Conservation (phyloP, 202 grass and related monocot genomes). For the Dendrocalamus latiflorus region DNA sequence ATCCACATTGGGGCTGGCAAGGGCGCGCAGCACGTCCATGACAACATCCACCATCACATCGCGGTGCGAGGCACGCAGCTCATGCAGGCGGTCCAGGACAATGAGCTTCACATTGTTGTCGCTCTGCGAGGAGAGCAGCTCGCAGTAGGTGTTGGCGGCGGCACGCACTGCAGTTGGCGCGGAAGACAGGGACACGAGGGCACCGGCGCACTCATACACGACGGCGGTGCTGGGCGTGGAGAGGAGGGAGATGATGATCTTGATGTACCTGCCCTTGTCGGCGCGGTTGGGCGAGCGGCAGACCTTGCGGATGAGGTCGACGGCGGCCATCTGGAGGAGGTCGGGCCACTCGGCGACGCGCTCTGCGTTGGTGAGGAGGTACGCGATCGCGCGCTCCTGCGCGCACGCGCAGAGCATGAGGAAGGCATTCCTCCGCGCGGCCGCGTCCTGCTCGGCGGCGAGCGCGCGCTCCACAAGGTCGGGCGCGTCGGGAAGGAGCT, state of each 20-base stretch:
- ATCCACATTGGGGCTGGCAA: constrained; percentile 59
- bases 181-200: constrained; percentile 57
- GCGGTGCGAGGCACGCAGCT: constrained; percentile 45
- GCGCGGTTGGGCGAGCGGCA: constrained; percentile 31
- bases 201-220: constrained; percentile 56
- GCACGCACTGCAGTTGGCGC: constrained; percentile 52
- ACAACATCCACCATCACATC: constrained; percentile 62
- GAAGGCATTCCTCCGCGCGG: constrained; percentile 62
- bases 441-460: constrained; percentile 52
- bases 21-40: constrained; percentile 63
- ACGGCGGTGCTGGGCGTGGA: constrained; percentile 34
- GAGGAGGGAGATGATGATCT: constrained; percentile 65
- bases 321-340: constrained; percentile 63
- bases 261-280: constrained; percentile 59
- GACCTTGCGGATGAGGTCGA: constrained; percentile 67
- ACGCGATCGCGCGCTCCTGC: constrained; percentile 46
- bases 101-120: constrained; percentile 86
- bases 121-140: constrained; percentile 66
- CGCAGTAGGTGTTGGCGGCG: constrained; percentile 57
- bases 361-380: constrained; percentile 53
- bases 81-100: constrained; percentile 71
- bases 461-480: constrained; percentile 61
- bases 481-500: constrained; percentile 71
- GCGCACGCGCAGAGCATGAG: constrained; percentile 50
- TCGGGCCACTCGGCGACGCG: constrained; percentile 53